phyloP scores from a whole-genome alignment of 2,329 filamentous ascomycete species.

The Zopfia rhizophila region DNA sequence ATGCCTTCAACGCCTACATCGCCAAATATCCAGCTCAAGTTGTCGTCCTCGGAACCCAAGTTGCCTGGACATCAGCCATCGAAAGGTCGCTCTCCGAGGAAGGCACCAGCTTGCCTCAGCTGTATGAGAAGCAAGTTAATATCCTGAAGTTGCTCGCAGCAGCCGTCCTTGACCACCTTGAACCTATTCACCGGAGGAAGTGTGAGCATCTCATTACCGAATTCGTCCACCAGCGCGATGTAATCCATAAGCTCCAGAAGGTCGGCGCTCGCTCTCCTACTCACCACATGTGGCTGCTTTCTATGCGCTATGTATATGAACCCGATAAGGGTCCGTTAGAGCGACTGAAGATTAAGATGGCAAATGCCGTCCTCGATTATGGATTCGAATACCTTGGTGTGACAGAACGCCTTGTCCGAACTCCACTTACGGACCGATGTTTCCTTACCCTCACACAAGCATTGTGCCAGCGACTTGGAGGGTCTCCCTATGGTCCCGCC shows the following conservation, averaged over 20 bases:
- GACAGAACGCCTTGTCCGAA: constrained; percentile 93
- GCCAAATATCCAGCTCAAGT: constrained; percentile 89
- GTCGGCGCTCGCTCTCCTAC: constrained; percentile 77
- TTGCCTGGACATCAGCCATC: constrained; percentile 90
- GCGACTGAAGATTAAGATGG: constrained; percentile 92
- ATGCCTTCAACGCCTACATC: constrained; percentile 82
- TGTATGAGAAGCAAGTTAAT: constrained; percentile 85
- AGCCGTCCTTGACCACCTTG: constrained; percentile 89
- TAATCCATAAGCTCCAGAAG: constrained; percentile 85
- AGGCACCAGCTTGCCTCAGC: constrained; percentile 72
- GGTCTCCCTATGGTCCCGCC: constrained; percentile 95
- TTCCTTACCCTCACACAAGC: constrained; percentile 98
- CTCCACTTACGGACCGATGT: constrained; percentile 95
- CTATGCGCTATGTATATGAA: constrained; percentile 95
- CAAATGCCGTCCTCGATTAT: constrained; percentile 93
- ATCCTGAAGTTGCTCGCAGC: constrained; percentile 86
- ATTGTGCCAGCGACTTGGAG: constrained; percentile 91
- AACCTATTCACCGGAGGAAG: constrained; percentile 89
- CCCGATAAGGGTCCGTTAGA: constrained; percentile 82
- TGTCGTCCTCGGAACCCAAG: constrained; percentile 93
- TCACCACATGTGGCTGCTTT: constrained; percentile 92
- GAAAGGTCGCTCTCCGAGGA: constrained; percentile 79
- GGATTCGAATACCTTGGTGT: constrained; percentile 99
- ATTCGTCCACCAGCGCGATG: constrained; percentile 96
- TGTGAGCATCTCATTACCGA: constrained; percentile 99